A percentile compares a stretch with the other conserved stretches of the same genome.
phyloP scores from a whole-genome alignment of 225 moss, liverwort and hornwort genomes.

The Sphagnum contortum region DNA sequence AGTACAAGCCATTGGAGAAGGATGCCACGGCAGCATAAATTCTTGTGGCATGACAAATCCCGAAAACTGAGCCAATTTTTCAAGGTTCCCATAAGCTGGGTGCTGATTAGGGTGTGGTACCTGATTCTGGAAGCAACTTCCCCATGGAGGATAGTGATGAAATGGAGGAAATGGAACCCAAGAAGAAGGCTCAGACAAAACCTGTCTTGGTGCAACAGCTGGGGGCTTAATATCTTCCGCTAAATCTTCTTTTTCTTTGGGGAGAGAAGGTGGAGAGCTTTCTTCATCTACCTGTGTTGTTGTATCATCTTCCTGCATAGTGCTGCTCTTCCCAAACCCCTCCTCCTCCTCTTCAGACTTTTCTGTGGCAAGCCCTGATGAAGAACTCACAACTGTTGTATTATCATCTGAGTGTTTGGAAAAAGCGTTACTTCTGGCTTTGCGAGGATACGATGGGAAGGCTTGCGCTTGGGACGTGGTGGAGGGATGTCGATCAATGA shows the following conservation, averaged over 20 bases:
- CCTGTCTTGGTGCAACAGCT: too few relatives aligned
- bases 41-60: neutral
- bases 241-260: too few relatives aligned
- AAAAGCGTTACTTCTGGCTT: constrained; percentile 36
- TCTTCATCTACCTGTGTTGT: constrained; percentile 6
- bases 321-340: constrained; percentile 19
- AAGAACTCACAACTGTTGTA: constrained; percentile 32
- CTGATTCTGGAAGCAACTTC: constrained; percentile 5
- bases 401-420: constrained; percentile 41
- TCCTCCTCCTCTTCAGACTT: constrained; percentile 12
- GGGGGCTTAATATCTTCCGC: too few relatives aligned
- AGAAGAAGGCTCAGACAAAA: too few relatives aligned
- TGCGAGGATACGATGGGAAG: constrained; percentile 61
- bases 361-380: constrained; percentile 36
- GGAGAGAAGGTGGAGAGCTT: too few relatives aligned
- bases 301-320: constrained; percentile 16
- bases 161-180: too few relatives aligned
- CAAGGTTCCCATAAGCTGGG: constrained; percentile 1
- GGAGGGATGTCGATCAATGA: constrained; percentile 53
- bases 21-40: too few relatives aligned
- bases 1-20: neutral
- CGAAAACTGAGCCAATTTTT: neutral
- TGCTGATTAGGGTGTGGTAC: neutral
- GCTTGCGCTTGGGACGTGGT: constrained; percentile 60
- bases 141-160: too few relatives aligned